Evolutionary conservation across 306 rosid species (phyloP).

Genomic region (Trichosanthes cucumerina): DNA sequence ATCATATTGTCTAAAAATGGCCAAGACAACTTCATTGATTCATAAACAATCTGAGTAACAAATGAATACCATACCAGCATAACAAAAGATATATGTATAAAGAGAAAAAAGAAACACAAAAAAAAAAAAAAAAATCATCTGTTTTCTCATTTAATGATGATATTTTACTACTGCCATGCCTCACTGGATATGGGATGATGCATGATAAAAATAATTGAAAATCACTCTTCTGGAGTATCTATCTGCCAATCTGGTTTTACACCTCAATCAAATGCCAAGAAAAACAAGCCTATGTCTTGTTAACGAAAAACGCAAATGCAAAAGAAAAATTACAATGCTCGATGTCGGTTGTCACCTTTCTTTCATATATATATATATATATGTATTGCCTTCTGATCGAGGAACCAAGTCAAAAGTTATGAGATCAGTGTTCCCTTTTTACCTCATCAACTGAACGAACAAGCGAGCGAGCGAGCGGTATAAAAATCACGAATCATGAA

Average conservation of each 20-base stretch:
- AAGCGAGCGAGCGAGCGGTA: constrained; percentile 19
- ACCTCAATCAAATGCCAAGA: constrained; percentile 68
- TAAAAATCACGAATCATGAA: constrained; percentile 57
- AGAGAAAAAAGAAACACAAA: neutral
- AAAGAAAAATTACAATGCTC: constrained; percentile 47
- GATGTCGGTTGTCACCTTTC: constrained; percentile 46
- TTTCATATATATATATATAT: constrained; percentile 54
- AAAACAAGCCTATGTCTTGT: constrained; percentile 45
- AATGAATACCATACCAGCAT: neutral
- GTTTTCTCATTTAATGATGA: constrained; percentile 25
- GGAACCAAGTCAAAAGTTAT: constrained; percentile 65
- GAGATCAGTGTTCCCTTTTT: constrained; percentile 45
- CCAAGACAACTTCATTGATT: neutral
- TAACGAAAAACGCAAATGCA: constrained; percentile 14
- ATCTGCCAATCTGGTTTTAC: constrained; percentile 75
- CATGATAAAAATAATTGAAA: constrained; percentile 48
- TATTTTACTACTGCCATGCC: constrained; percentile 30
- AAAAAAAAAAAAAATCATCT: constrained; percentile 21
- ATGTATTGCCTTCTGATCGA: constrained; percentile 37
- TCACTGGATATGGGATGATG: constrained; percentile 27
- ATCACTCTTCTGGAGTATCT: constrained; percentile 49
- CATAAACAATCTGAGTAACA: neutral
- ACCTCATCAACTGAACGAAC: constrained; percentile 36
- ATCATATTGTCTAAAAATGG: neutral
- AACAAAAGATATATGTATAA: neutral